Evolutionary conservation across 2,329 filamentous ascomycete genomes (phyloP), one percentile per base, ranked within the genome.

Genomic region (Coleophoma eucalyptorum): DNA sequence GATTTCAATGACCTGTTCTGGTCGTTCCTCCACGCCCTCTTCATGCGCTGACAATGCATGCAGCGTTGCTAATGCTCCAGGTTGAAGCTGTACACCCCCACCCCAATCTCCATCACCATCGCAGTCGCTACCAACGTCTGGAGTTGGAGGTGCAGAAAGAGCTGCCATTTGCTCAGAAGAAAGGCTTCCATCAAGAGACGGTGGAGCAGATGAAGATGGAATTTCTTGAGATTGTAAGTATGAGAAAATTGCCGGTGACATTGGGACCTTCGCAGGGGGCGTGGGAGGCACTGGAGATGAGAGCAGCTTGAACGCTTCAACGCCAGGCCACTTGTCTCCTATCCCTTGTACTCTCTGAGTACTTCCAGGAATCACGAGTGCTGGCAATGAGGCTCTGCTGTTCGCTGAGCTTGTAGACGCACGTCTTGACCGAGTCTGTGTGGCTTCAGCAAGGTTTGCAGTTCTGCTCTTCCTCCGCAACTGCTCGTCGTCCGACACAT

Each of bases 121-220:
- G 32, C 81, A 76, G 19, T 75, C 72, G 50, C 75, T 72, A 15
- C 77, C 81, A 57, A 89, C 78, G 53, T 93, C 79, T 13, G 92
- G 92, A 1, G 92, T 97, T 11, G 89, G 83, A 5, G 93, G 91
- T 45, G 90, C 90, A 62, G 90, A 96, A 67, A 91, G 79, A 48
- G 79, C 80, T 2, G 90, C 89, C 68, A 95, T 80, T 66, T 96
- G 91, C 64, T 97, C 92, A 2, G 92, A 96, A 8, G 84, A 87
- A 62, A 94, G 72, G 69, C 90, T 96, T 19, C 91, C 92, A 70
- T 96, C 92, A 3, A 68, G 54, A 4, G 93, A 97, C 3, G 93
- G 93, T 4, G 92, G 87, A 5, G 89, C 87, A 50, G 90, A 92
- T 31, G 84, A 80, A 34, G 83, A 85, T 2, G 90, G 90, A 3